phyloP scores from a whole-genome alignment of 805 yeast species.

The Metschnikowia colocasiae region DNA sequence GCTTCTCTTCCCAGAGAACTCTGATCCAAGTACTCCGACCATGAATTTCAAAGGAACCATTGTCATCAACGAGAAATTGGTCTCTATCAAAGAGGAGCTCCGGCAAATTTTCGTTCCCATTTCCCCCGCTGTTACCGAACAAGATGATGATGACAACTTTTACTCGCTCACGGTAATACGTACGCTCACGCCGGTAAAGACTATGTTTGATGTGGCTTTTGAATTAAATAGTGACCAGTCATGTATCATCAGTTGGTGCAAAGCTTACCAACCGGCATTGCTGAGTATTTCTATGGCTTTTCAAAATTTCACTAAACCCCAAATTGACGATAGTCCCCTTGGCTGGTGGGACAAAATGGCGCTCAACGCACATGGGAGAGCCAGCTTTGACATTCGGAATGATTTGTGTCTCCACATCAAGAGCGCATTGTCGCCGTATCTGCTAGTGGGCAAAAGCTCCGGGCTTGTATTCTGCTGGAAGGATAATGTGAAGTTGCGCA shows the following conservation, averaged over 20 bases:
- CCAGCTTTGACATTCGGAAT: constrained; percentile 44
- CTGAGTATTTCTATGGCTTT: constrained; percentile 45
- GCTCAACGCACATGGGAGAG: constrained; percentile 50
- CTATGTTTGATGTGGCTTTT: constrained; percentile 48
- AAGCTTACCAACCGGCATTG: constrained; percentile 58
- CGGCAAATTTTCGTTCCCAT: constrained; percentile 54
- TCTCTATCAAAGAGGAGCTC: constrained; percentile 39
- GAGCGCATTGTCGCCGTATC: constrained; percentile 57
- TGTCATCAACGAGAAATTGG: constrained; percentile 56
- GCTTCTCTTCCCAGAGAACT: constrained; percentile 43
- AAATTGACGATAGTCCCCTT: constrained; percentile 41
- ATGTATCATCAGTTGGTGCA: constrained; percentile 60
- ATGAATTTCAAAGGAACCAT: constrained; percentile 42
- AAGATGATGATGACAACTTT: constrained; percentile 38
- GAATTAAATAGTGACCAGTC: constrained; percentile 43
- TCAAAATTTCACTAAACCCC: constrained; percentile 45
- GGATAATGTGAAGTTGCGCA: constrained; percentile 45
- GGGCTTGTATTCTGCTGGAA: constrained; percentile 68
- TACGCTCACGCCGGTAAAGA: constrained; percentile 61
- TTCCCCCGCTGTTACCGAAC: constrained; percentile 43
- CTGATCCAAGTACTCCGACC: constrained; percentile 23
- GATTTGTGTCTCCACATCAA: constrained; percentile 63
- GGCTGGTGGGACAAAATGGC: constrained; percentile 56
- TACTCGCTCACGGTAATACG: constrained; percentile 58
- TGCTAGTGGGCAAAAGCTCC: constrained; percentile 51